Conservation (phyloP, 2,329 filamentous ascomycete genomes). For the Gnomoniopsis sp. region DNA sequence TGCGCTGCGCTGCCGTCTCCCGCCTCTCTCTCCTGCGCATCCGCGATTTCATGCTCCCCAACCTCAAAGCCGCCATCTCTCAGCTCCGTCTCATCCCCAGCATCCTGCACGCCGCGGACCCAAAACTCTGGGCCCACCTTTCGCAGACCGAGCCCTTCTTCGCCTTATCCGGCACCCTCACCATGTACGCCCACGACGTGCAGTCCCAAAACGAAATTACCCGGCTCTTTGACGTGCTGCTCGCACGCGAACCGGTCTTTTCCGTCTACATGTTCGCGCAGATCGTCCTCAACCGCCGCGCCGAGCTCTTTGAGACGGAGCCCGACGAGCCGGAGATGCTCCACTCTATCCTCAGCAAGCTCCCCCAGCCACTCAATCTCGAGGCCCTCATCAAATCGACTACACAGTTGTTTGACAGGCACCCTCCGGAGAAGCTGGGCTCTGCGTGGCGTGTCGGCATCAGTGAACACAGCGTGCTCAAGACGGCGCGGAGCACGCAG, state of each 20-base stretch:
- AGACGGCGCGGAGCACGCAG: conserved; percentile 64
- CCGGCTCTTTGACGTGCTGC: conserved; percentile 85
- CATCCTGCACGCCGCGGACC: conserved; percentile 71
- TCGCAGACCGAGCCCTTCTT: conserved; percentile 81
- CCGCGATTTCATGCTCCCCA: conserved; percentile 95
- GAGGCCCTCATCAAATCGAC: conserved; percentile 72
- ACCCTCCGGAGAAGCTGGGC: conserved; percentile 71
- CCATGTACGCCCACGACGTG: conserved; percentile 95
- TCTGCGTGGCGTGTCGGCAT: conserved; percentile 63
- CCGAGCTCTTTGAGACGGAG: conserved; percentile 82
- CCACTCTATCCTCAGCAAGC: conserved; percentile 80
- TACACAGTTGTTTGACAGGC: conserved; percentile 55
- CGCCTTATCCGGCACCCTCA: conserved; percentile 87
- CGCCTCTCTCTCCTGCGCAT: conserved; percentile 83
- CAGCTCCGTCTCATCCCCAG: conserved; percentile 87
- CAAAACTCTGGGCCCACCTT: conserved; percentile 70
- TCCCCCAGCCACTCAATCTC: conserved; percentile 77
- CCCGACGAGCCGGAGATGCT: conserved; percentile 87
- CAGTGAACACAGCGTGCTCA: conserved; percentile 75
- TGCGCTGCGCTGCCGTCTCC: conserved; percentile 62
- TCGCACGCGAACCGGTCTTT: conserved; percentile 84
- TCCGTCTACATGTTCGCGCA: conserved; percentile 89
- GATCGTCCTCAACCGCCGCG: conserved; percentile 75
- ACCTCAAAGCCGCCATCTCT: conserved; percentile 72
- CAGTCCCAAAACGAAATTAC: conserved; percentile 85